Evolutionary conservation across 2,329 filamentous ascomycete genomes (phyloP), one percentile per base, ranked within the genome.

Genomic region (Ilyonectria sp.): DNA sequence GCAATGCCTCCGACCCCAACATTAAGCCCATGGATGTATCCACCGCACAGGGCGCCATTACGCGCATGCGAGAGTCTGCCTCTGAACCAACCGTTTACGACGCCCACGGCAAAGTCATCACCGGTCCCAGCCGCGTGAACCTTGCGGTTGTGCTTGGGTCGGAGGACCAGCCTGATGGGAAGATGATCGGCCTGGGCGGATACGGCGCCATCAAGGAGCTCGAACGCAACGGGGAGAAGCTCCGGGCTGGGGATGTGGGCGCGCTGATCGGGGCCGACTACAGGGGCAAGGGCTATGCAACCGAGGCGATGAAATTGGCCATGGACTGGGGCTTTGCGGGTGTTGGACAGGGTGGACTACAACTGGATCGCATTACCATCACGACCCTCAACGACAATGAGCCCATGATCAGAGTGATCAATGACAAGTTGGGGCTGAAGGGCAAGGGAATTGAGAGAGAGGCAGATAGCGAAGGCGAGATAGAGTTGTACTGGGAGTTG

Each of bases 401-500:
- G 57, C 44, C 63, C 0, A 29, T 61, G 9, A 37, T 65, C 1
- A 52, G 46, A 17, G 57, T 65, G 4, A 46, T 65, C 35, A 61
- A 57, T 4, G 50, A 57, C 13, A 65, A 60, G 50, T 33, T 65
- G 9, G 43, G 56, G 19, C 23, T 65, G 37, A 11, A 23, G 4
- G 56, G 43, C 4, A 55, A 60, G 31, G 21, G 50, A 3, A 31
- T 35, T 11, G 33, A 31, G 56, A 65, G 50, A 8, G 40, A 55
- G n/a, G 23, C 56, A 4, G 56, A 65, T 13, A n/a, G 19, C 9
- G 21, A n/a, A n/a, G 56, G 33, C n/a, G 60, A 60, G 56, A 55
- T 6, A n/a, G 63, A 65, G 44, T 6, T 60, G 8, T 65, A 65
- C 63, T 65, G 63, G 63, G 63, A 65, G 50, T 44, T 65, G 21